phyloP scores from a whole-genome alignment of 2,329 filamentous ascomycete species.

The Phyllosticta citribraziliensis region DNA sequence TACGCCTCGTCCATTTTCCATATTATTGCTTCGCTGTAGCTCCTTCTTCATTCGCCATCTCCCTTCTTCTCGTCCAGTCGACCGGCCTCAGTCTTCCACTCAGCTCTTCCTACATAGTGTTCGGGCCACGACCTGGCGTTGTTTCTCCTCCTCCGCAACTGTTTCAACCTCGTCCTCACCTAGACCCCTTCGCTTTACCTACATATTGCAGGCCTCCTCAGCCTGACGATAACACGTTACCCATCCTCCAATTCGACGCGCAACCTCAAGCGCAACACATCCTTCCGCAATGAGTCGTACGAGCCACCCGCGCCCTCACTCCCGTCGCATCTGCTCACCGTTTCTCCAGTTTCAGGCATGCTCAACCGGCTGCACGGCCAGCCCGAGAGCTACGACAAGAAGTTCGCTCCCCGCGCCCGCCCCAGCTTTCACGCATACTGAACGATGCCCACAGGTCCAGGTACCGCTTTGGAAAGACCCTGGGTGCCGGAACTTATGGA shows the following conservation, averaged over 20 bases:
- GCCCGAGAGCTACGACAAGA: slow-evolving; percentile 97
- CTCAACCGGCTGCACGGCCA: slow-evolving; percentile 93
- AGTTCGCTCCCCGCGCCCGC: slow-evolving; percentile 45
- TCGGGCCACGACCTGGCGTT: neutral
- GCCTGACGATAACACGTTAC: slow-evolving; percentile 23
- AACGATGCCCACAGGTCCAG: slow-evolving; percentile 49
- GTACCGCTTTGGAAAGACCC: slow-evolving; percentile 85
- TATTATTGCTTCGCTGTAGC: neutral
- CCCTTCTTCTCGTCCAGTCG: neutral
- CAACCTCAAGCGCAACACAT: neutral
- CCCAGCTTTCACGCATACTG: neutral
- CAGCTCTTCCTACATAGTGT: neutral
- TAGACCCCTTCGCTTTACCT: slow-evolving; percentile 15
- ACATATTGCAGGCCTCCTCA: slow-evolving; percentile 18
- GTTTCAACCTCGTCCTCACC: slow-evolving; percentile 18
- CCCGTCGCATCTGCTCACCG: slow-evolving; percentile 11
- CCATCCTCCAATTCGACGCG: slow-evolving; percentile 10
- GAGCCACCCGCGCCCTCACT: slow-evolving; percentile 10
- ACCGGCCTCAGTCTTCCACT: neutral
- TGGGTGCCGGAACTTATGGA: slow-evolving; percentile 95
- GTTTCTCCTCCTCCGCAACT: slow-evolving; percentile 12
- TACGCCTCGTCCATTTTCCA: neutral
- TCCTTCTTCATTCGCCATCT: neutral
- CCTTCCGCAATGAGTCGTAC: slow-evolving; percentile 26
- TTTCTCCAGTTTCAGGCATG: slow-evolving; percentile 67